These are phyloP conservation scores for Tuber calosporum DNA, from an alignment of 495 filamentous ascomycete species.

Conservation along the genomic window DNA sequence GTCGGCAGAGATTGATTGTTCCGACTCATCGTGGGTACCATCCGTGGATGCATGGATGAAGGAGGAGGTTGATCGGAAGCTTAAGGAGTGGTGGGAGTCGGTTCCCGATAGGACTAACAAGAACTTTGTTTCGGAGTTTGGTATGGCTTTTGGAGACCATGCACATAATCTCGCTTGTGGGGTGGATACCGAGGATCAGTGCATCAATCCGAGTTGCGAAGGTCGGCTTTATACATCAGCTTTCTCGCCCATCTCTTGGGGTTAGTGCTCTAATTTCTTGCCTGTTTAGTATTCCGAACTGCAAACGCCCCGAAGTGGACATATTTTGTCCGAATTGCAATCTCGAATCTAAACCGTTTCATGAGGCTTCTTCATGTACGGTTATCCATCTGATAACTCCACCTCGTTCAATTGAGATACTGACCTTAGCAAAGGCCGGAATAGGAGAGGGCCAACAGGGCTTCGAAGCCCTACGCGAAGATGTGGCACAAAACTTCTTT, in stretches of 20 bases:
- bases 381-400: background rate
- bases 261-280: background rate
- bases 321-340: background rate
- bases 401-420: background rate
- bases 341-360: background rate
- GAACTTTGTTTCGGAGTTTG: background rate
- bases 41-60: background rate
- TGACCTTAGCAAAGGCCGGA: background rate
- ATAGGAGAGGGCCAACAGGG: background rate
- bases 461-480: background rate
- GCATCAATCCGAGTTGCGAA: background rate
- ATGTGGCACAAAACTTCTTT: background rate
- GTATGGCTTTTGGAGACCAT: background rate
- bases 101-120: background rate
- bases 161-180: background rate
- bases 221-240: background rate
- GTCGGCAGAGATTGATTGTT: background rate
- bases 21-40: background rate
- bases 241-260: background rate
- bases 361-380: background rate
- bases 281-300: background rate
- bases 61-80: background rate
- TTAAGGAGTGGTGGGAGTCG: background rate
- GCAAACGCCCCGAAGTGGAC: background rate
- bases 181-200: conserved; percentile 1